A percentile compares a stretch with the other conserved stretches of the same genome.
phyloP scores from a whole-genome alignment of 495 filamentous ascomycete species.

The Penicillium cinerascens region DNA sequence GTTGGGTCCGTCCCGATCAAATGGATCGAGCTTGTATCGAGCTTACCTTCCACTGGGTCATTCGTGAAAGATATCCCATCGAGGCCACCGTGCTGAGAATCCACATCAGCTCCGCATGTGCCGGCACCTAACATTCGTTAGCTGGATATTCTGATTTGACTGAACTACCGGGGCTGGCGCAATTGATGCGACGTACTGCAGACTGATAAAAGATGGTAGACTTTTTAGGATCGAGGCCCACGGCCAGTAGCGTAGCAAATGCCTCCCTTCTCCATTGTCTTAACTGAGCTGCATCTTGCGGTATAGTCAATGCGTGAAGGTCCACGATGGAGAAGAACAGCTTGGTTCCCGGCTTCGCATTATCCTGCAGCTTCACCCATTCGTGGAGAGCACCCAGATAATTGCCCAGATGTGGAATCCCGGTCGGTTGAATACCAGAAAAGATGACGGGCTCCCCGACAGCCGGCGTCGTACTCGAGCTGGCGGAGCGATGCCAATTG shows the following conservation, averaged over 20 bases:
- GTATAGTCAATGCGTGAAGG: constrained; percentile 83
- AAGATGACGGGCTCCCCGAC: constrained; percentile 53
- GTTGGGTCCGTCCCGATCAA: not conserved
- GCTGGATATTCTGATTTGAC: not conserved
- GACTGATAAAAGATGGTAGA: constrained; percentile 86
- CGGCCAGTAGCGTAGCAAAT: constrained; percentile 74
- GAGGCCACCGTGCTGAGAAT: constrained; percentile 86
- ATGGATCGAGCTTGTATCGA: not conserved
- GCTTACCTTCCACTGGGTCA: constrained; percentile 97
- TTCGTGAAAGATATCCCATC: constrained; percentile 83
- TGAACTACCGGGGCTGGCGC: not conserved
- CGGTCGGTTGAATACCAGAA: constrained; percentile 96
- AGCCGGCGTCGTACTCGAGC: constrained; percentile 3
- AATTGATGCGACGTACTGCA: constrained; percentile 39
- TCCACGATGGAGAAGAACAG: constrained; percentile 86
- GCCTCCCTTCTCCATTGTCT: constrained; percentile 63
- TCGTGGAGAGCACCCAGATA: constrained; percentile 87
- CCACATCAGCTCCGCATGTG: constrained; percentile 91
- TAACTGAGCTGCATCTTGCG: constrained; percentile 58
- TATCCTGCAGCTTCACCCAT: constrained; percentile 79
- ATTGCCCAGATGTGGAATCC: constrained; percentile 92
- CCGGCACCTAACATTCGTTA: constrained; percentile 54
- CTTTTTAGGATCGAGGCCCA: constrained; percentile 73
- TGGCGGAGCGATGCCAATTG: constrained; percentile 12
- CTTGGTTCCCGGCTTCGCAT: constrained; percentile 48